Base-by-base conservation (phyloP, 2,329 filamentous ascomycete species). In the Ophiostoma australiae region DNA sequence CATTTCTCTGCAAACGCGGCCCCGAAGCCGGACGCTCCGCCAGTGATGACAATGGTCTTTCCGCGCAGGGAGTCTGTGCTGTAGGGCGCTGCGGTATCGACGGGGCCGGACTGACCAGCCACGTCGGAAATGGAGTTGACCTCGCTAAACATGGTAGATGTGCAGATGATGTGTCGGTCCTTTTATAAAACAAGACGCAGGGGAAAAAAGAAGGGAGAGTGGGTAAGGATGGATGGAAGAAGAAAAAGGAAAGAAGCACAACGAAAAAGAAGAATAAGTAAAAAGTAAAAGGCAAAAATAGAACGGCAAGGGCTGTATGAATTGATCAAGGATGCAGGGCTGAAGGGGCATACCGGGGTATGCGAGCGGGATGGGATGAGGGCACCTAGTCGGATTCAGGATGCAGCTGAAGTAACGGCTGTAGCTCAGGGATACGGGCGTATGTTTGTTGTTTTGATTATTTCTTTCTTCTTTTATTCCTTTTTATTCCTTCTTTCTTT, bases 31-130 rank as follows among this genome's bases (percentile, higher is more conserved):
- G 85, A 85, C 33, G 87, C 86, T n/a, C 86, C 88, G 58, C 88
- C 88, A 0, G 88, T 90, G 72, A 90, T 84, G 70, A 90, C 74
- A 63, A 90, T 84, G 0, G 83, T 86, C 77, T 88, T 89, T 73
- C 79, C 82, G 20, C 79, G 79, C 37, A 89, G 78, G 72, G 80
- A 82, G 8, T 79, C 75, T 1, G 79, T 74, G 73, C 85, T 81
- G 75, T 83, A 85, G 1, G 82, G 79, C 44, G 77, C 76, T 17
- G 77, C 78, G n/a, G 80, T 77, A 73, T 86, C 83, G 66, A 87
- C 74, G 3, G 84, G 83, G 20, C 20, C n/a, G 11, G 66, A 67
- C 66, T 67, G 66, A 39, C 37, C 37, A 4, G 66, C 39, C n/a
- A 31, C 1, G 3, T n/a, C 66, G 8, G 13, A 11, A 13, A 67